Conservation (phyloP, 2,329 filamentous ascomycete species). For the Aspergillus glaucus region DNA sequence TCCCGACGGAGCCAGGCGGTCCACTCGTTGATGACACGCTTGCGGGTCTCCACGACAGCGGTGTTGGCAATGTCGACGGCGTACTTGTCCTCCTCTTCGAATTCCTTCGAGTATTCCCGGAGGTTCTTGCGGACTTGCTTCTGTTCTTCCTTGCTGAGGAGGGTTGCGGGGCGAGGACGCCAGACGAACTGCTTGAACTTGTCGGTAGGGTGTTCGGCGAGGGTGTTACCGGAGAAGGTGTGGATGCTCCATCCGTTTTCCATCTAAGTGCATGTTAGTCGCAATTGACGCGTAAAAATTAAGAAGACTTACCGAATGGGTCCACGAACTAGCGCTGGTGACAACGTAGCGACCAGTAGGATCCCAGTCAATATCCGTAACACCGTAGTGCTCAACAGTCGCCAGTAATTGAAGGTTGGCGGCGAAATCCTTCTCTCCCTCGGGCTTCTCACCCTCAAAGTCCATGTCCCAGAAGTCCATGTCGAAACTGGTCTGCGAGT, state of each 20-base stretch:
- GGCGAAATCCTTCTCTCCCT: conserved; percentile 86
- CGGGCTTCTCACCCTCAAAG: conserved; percentile 93
- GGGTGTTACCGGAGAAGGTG: conserved; percentile 84
- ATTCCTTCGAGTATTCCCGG: conserved; percentile 88
- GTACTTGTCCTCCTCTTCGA: conserved; percentile 91
- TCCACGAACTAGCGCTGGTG: conserved; percentile 90
- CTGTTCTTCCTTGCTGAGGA: conserved; percentile 94
- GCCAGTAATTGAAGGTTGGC: conserved; percentile 95
- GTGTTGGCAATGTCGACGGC: conserved; percentile 90
- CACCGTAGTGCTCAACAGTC: conserved; percentile 89
- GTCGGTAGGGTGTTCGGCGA: conserved; percentile 86
- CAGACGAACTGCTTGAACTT: conserved; percentile 98
- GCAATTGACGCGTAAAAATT: not conserved
- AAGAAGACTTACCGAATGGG: conserved; percentile 69
- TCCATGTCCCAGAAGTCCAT: conserved; percentile 97
- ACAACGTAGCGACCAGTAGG: conserved; percentile 91
- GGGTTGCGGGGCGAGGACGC: conserved; percentile 84
- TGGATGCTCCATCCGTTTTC: conserved; percentile 99
- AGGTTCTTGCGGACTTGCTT: conserved; percentile 97
- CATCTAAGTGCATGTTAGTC: conserved; percentile 57
- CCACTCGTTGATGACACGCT: conserved; percentile 83
- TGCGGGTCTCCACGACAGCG: conserved; percentile 82
- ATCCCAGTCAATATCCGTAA: conserved; percentile 98
- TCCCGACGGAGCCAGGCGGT: conserved; percentile 70
- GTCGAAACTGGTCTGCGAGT: conserved; percentile 88